Percentiles rank a stretch among this genome's conserved stretches.
Evolutionary conservation across 2,329 filamentous ascomycete species (phyloP).

Genomic region (Talaromyces rugulosus): DNA sequence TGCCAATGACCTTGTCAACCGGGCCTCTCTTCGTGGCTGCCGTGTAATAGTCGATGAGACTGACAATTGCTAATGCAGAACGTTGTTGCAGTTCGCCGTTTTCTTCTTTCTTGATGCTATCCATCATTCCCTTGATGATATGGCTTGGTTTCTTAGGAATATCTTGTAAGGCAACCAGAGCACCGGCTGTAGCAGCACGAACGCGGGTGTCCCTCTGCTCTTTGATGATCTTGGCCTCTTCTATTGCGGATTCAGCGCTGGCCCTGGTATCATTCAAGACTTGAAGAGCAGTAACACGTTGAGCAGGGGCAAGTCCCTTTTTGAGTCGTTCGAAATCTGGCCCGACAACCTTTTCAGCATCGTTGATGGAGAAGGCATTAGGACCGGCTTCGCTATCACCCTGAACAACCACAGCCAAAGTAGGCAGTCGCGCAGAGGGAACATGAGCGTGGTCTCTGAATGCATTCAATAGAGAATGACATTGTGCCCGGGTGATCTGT

Average conservation of each 20-base stretch:
- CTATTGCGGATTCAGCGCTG: constrained; percentile 66
- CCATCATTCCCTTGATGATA: constrained; percentile 96
- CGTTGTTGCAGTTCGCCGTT: constrained; percentile 82
- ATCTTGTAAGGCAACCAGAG: constrained; percentile 78
- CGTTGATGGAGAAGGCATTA: constrained; percentile 81
- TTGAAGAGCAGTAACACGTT: constrained; percentile 77
- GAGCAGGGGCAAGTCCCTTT: constrained; percentile 81
- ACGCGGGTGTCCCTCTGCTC: constrained; percentile 80
- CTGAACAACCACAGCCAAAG: constrained; percentile 85
- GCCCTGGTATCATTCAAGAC: constrained; percentile 73
- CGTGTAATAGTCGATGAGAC: constrained; percentile 81
- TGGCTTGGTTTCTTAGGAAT: constrained; percentile 90
- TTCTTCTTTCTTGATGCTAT: constrained; percentile 93
- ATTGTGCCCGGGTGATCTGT: constrained; percentile 85
- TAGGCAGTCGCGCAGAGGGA: constrained; percentile 67
- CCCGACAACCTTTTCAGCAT: constrained; percentile 81
- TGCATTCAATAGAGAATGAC: constrained; percentile 80
- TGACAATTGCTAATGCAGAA: constrained; percentile 78
- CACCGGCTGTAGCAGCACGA: constrained; percentile 78
- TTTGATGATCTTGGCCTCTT: constrained; percentile 75
- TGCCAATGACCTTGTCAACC: constrained; percentile 92
- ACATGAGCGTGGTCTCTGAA: constrained; percentile 91
- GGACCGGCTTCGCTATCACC: constrained; percentile 88
- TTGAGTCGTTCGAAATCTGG: constrained; percentile 85
- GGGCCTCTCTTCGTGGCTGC: constrained; percentile 74